phyloP scores from a whole-genome alignment of 495 filamentous ascomycete genomes.

The Ramalina peruviana region DNA sequence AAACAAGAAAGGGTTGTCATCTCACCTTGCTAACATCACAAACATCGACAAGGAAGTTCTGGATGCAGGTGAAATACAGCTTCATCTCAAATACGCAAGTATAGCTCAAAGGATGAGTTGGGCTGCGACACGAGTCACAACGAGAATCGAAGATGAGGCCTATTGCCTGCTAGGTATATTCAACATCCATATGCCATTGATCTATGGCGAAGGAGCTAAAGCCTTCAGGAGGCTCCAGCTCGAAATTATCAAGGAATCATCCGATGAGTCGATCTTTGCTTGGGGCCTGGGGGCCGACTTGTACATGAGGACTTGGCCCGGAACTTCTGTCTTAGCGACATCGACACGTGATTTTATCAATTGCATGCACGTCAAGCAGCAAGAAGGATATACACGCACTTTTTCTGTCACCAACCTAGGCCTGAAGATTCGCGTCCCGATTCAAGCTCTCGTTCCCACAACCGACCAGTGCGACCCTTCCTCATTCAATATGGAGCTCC shows the following conservation, averaged over 20 bases:
- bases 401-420: conserved; percentile 6
- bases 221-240: conserved; percentile 19
- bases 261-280: conserved; percentile 18
- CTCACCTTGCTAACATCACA: conserved; percentile 13
- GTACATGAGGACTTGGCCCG: background rate
- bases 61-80: background rate
- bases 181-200: conserved; percentile 18
- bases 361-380: background rate
- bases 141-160: conserved; percentile 15
- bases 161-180: conserved; percentile 20
- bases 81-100: background rate
- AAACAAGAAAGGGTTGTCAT: conserved; percentile 6
- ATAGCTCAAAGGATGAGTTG: conserved; percentile 18
- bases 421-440: background rate
- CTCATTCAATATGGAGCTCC: no score
- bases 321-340: background rate
- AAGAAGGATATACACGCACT: background rate
- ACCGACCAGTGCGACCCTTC: no score
- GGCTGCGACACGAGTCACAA: conserved; percentile 16
- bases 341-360: background rate
- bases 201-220: conserved; percentile 19
- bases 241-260: conserved; percentile 17
- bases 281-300: background rate
- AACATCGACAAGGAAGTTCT: conserved; percentile 6
- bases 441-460: no score